A percentile compares a stretch with the other conserved stretches of the same genome.
Evolutionary conservation across 2,329 filamentous ascomycete species (phyloP).

Genomic region (Thielaviopsis cerberus): DNA sequence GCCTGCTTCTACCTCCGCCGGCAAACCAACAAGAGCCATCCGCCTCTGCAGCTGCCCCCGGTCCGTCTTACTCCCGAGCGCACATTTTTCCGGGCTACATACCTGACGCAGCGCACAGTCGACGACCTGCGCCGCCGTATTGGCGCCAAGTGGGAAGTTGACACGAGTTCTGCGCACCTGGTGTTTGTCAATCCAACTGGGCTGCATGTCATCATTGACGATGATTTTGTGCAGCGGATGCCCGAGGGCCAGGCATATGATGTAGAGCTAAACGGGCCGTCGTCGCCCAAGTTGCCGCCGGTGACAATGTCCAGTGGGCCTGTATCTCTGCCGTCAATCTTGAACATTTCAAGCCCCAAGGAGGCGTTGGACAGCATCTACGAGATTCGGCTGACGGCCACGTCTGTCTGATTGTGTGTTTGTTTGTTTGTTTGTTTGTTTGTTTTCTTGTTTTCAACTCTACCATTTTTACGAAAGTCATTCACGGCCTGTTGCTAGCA

Average conservation of each 20-base stretch:
- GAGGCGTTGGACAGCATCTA: constrained; percentile 2
- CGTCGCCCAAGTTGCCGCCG: background rate
- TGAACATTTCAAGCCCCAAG: background rate
- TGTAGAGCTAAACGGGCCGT: background rate
- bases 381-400: constrained; percentile 5
- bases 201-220: constrained; percentile 70
- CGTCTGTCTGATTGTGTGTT: background rate
- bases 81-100: constrained; percentile 59
- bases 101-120: constrained; percentile 59
- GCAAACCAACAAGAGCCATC: constrained; percentile 13
- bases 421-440: background rate
- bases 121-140: constrained; percentile 56
- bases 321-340: constrained; percentile 5
- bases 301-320: background rate
- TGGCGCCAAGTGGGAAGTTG: constrained; percentile 62
- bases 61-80: constrained; percentile 19
- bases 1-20: constrained; percentile 66
- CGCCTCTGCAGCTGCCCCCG: constrained; percentile 27
- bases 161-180: constrained; percentile 51
- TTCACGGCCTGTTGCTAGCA: background rate
- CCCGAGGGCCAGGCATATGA: constrained; percentile 56
- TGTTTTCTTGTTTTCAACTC: too few species aligned
- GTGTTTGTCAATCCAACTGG: constrained; percentile 57
- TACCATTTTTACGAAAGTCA: background rate
- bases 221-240: constrained; percentile 69